Evolutionary conservation across 2,329 filamentous ascomycete species (phyloP), one percentile per base, ranked within the genome.

Genomic region (Microsporum audouinii): DNA sequence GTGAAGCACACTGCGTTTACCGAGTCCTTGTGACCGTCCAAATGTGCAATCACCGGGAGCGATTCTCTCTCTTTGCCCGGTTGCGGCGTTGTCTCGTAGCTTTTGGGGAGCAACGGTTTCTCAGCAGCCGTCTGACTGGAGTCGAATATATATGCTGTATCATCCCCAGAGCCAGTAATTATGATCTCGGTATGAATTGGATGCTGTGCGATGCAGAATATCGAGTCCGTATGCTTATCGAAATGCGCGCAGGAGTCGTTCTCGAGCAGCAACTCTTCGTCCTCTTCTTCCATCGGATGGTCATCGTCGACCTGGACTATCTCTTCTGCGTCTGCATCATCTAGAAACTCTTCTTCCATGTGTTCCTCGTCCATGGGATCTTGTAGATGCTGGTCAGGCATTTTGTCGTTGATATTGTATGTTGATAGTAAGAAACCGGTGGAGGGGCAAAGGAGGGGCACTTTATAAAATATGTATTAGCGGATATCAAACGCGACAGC

Each of bases 231-330:
- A 78, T 96, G 90, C 39, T 77, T 75, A 78, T 97, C 94, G 71
- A 97, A 96, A 79, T 95, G 92, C 63, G 90, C 92, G 66, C 87
- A 80, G 66, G 90, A 95, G 80, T 99, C 92, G 79, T 97, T 99
- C 65, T 94, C 84, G 5, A 97, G 80, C 47, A 84, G 77, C 47
- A 96, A 84, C 72, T 94, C 89, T 59, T 82, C 80, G 33, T 75
- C 81, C 51, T 79, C 79, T 51, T 82, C 82, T 53, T 82, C 82
- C 51, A 80, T 81, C 49, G 83, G 83, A 60, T 89, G 81, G 71
- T 95, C 81, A 63, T 81, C 88, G 58, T 82, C 85, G 63, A 84
- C 86, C 38, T 82, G 78, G 60, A 91, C 81, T 73, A 94, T 86
- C 76, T 95, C 90, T 33, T 84, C 87, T 2, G 84, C 87, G 66